These are phyloP conservation scores for Saururus chinensis DNA, from an alignment of 164 flowering plant species.

Conservation along the genomic window DNA sequence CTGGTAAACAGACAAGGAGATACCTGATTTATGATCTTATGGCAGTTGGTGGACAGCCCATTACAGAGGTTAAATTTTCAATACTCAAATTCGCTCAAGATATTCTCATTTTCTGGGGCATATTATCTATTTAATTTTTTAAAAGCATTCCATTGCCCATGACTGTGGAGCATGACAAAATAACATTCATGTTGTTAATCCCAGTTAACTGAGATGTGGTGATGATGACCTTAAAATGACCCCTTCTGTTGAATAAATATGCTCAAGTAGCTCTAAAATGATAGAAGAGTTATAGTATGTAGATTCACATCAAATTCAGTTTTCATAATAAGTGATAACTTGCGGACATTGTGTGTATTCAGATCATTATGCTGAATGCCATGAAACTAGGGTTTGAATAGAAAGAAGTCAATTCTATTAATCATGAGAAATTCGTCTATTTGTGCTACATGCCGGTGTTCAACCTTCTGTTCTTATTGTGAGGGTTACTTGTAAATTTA, in stretches of 20 bases:
- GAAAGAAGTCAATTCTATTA: too few species aligned
- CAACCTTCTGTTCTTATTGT: too few species aligned
- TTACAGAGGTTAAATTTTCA: constrained; percentile 56
- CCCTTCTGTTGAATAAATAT: neutral
- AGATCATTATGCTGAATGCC: too few species aligned
- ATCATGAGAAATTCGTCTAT: too few species aligned
- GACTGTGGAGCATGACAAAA: neutral
- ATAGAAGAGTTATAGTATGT: too few species aligned
- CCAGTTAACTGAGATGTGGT: neutral
- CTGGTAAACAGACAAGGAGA: constrained; percentile 78
- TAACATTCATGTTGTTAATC: neutral
- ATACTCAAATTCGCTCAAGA: too few species aligned
- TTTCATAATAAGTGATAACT: too few species aligned
- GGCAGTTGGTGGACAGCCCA: constrained; percentile 48
- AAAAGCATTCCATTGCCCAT: neutral
- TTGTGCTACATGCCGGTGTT: too few species aligned
- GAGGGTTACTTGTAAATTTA: neutral
- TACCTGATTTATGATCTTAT: constrained; percentile 93
- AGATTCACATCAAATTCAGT: too few species aligned
- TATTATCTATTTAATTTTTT: neutral
- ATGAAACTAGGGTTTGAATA: too few species aligned
- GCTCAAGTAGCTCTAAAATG: too few species aligned
- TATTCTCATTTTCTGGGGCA: neutral
- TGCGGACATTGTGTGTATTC: too few species aligned
- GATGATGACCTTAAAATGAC: neutral